Conservation (phyloP, 768 basidiomycete genomes). For the Plicaturopsis crispa region DNA sequence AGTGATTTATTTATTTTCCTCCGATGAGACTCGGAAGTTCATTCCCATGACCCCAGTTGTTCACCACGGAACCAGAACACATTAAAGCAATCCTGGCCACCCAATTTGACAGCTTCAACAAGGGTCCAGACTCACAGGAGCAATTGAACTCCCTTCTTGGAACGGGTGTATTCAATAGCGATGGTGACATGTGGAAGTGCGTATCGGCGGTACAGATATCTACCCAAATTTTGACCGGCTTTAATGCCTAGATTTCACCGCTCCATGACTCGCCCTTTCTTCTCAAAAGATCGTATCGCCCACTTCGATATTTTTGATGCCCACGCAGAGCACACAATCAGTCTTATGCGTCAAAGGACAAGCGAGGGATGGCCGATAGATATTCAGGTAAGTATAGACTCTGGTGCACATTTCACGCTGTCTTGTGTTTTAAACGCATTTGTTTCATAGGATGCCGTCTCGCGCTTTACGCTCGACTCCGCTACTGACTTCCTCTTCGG, state of each 20-base stretch:
- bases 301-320: constrained; percentile 33
- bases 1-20: neutral
- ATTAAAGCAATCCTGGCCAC: constrained; percentile 27
- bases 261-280: constrained; percentile 35
- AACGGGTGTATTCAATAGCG: constrained; percentile 33
- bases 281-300: constrained; percentile 28
- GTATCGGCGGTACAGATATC: constrained; percentile 1
- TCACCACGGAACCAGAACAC: constrained; percentile 30
- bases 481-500: constrained; percentile 27
- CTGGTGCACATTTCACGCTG: too few relatives aligned
- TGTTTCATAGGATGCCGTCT: constrained; percentile 28
- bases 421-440: constrained; percentile 1
- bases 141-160: constrained; percentile 24
- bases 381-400: constrained; percentile 23
- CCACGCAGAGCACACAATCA: constrained; percentile 24
- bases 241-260: constrained; percentile 27
- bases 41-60: constrained; percentile 20
- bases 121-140: constrained; percentile 13
- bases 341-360: constrained; percentile 23
- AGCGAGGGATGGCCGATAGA: constrained; percentile 31
- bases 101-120: constrained; percentile 5
- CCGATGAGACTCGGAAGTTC: neutral
- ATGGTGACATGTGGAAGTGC: constrained; percentile 34
- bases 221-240: constrained; percentile 3
- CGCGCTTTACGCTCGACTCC: constrained; percentile 25